Evolutionary conservation across 257 asterid species (phyloP).

Genomic region (Solanum megistacrolobum): DNA sequence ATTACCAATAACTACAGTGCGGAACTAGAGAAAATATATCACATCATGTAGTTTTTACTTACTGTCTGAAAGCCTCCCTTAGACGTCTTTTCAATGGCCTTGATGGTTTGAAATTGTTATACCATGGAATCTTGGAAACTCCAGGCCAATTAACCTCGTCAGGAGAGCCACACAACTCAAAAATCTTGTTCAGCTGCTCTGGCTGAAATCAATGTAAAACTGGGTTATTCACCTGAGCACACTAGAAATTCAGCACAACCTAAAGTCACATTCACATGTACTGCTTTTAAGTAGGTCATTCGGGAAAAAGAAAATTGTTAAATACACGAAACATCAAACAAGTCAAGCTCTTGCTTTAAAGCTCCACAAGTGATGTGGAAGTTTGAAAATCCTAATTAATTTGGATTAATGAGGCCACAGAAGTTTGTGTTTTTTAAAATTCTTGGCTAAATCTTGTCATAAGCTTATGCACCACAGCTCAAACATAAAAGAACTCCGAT

Average conservation of each 20-base stretch:
- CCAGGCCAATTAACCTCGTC: constrained; percentile 97
- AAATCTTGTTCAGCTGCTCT: constrained; percentile 90
- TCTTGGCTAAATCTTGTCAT: background rate
- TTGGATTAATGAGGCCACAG: background rate
- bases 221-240: background rate
- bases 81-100: constrained; percentile 78
- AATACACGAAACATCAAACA: background rate
- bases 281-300: background rate
- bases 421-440: background rate
- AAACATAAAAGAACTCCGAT: background rate
- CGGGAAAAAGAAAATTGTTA: background rate
- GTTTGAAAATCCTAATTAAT: background rate
- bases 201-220: constrained; percentile 37
- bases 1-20: background rate
- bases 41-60: constrained; percentile 18
- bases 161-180: constrained; percentile 95
- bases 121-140: constrained; percentile 94
- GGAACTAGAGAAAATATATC: background rate
- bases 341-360: background rate
- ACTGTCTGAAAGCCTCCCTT: constrained; percentile 83
- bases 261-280: background rate
- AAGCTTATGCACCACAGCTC: background rate
- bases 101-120: constrained; percentile 84
- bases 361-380: background rate
- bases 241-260: background rate